Conservation (phyloP, 805 yeast species). For the Myxozyma nipponensis region DNA sequence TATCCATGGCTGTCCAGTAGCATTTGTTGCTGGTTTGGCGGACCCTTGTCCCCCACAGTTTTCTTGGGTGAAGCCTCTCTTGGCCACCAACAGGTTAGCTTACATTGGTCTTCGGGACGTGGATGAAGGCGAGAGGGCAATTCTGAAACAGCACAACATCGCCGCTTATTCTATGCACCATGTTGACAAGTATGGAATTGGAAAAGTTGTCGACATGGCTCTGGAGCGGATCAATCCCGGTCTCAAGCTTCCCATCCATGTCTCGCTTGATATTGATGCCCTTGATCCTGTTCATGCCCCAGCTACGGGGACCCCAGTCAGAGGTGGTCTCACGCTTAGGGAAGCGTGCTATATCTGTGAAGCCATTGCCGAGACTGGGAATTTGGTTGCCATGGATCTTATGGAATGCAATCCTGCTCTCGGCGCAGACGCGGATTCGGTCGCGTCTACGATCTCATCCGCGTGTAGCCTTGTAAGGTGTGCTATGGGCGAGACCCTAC, state of each 20-base stretch:
- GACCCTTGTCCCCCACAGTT: slow-evolving; percentile 67
- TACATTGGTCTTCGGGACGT: slow-evolving; percentile 94
- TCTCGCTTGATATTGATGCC: slow-evolving; percentile 95
- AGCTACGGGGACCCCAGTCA: slow-evolving; percentile 96
- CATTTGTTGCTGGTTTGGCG: slow-evolving; percentile 76
- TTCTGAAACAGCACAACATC: slow-evolving; percentile 65
- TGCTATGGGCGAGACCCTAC: slow-evolving; percentile 87
- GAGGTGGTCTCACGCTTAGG: slow-evolving; percentile 91
- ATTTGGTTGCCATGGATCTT: slow-evolving; percentile 78
- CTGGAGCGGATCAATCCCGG: slow-evolving; percentile 70
- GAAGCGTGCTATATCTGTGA: slow-evolving; percentile 92
- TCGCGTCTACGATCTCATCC: slow-evolving; percentile 79
- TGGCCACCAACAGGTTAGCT: slow-evolving; percentile 69
- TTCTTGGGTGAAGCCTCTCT: slow-evolving; percentile 70
- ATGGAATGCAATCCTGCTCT: slow-evolving; percentile 92
- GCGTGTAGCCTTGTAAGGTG: slow-evolving; percentile 91
- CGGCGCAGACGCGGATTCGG: slow-evolving; percentile 71
- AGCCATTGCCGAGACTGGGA: slow-evolving; percentile 87
- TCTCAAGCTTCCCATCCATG: slow-evolving; percentile 70
- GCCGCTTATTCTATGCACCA: slow-evolving; percentile 94
- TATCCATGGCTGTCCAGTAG: slow-evolving; percentile 93
- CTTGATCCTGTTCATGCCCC: slow-evolving; percentile 92
- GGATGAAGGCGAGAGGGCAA: slow-evolving; percentile 76
- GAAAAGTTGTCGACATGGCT: slow-evolving; percentile 89
- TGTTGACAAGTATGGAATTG: slow-evolving; percentile 89